Evolutionary conservation across 2,329 filamentous ascomycete genomes (phyloP), one percentile per base, ranked within the genome.

Genomic region (Parafenestella ontariensis): DNA sequence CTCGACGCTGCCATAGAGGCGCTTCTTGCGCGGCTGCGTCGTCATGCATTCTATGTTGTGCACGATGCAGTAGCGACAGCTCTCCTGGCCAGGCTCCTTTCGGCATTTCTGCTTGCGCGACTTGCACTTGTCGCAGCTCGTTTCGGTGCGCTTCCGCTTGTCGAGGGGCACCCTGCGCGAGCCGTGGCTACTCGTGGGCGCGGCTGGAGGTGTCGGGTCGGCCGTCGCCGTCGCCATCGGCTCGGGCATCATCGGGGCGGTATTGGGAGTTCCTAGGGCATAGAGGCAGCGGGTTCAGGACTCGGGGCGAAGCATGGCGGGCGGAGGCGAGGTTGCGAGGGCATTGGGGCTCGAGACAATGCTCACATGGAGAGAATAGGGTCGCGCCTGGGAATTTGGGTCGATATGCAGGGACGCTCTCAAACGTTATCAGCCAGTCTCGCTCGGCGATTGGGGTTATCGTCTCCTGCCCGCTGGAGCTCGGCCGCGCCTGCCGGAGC

Each of bases 81-180:
- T 60, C 3, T 72, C 69, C 40, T 77, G 70, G 21, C 73, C 76
- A 5, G 72, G 64, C 50, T 74, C 69, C 26, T 74, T 74, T 51
- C 76, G 67, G 66, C 78, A 81, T 63, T 80, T 80, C 54, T 80
- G 78, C 63, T 80, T 80, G 41, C 78, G 69, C 52, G 73, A 76
- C 68, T 80, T 80, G 73, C 78, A 80, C 54, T 78, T 77, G 66
- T 81, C 78, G 66, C 78, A 81, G 48, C 71, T 76, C 15, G 76
- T 77, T 58, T 80, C 78, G 46, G 78, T 78, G 21, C 78, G 71
- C 58, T 80, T 78, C 39, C 78, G 72, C 62, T 78, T 77, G 51
- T 79, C 77, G 41, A 75, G 70, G 5, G 78, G 78, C 11, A 80
- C 77, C 51, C 72, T 64, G 54, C 72, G 72, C 46, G 71, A 72